phyloP scores from a whole-genome alignment of 768 basidiomycete species.

The Lanmaoa rubissima region DNA sequence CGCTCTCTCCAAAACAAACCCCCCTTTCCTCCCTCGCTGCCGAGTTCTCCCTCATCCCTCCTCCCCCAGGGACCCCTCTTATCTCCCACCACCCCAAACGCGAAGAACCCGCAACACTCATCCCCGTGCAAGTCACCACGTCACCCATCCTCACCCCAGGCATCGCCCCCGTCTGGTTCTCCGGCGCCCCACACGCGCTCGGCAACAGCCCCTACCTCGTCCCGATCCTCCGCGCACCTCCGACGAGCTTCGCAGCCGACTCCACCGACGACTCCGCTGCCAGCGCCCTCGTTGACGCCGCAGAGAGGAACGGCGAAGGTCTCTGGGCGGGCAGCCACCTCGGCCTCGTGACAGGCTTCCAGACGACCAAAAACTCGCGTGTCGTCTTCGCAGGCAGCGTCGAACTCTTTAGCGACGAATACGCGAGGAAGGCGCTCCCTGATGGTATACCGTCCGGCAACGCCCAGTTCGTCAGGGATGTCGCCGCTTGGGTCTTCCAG shows the following conservation, averaged over 20 bases:
- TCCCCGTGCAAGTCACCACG: slow-evolving; percentile 58
- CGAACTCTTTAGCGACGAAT: slow-evolving; percentile 77
- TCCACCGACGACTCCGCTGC: slow-evolving; percentile 53
- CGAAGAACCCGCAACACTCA: slow-evolving; percentile 56
- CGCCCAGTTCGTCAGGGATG: slow-evolving; percentile 64
- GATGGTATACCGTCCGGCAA: slow-evolving; percentile 73
- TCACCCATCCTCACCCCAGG: slow-evolving; percentile 46
- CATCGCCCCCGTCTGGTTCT: slow-evolving; percentile 69
- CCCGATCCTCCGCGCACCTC: slow-evolving; percentile 76
- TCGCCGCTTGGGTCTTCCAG: slow-evolving; percentile 90
- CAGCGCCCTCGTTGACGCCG: slow-evolving; percentile 64
- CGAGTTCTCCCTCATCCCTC: slow-evolving; percentile 90
- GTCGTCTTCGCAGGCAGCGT: slow-evolving; percentile 80
- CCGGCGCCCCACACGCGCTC: slow-evolving; percentile 64
- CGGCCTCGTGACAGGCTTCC: slow-evolving; percentile 84
- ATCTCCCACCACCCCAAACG: slow-evolving; percentile 84
- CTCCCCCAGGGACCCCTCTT: slow-evolving; percentile 79
- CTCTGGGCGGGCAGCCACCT: slow-evolving; percentile 80
- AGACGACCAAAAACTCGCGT: slow-evolving; percentile 74
- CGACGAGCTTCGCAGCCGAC: slow-evolving; percentile 75
- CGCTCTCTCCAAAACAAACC: slow-evolving; percentile 73
- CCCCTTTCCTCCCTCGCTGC: slow-evolving; percentile 74
- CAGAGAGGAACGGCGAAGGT: slow-evolving; percentile 74
- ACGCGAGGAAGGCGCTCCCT: slow-evolving; percentile 58
- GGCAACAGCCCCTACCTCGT: slow-evolving; percentile 75